Base-by-base conservation (phyloP, 768 basidiomycete genomes). In the Amanita pallidorosea region DNA sequence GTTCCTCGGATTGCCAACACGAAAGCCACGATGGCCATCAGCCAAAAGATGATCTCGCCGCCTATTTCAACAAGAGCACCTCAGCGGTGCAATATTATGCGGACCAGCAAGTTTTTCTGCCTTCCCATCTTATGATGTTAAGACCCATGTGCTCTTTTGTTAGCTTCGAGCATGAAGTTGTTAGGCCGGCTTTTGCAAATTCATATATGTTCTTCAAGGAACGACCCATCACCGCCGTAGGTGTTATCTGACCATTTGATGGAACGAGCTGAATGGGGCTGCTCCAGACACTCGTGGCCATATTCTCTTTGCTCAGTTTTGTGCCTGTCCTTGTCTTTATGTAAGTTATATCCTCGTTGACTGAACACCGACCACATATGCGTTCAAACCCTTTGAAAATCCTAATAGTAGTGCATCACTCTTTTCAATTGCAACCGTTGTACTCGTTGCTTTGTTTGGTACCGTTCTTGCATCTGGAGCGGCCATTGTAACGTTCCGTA, bases 101-200 rank as follows among this genome's bases (percentile, higher is more conserved):
- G 41, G 67, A 68, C 56, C 53, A 62, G 69, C 65, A 59, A 54
- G 58, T 40, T 20, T 29, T 38, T 7, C 43, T 17, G 5, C 13
- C 12, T 29, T 47, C 15, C 6, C 7, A 18, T 11, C 7, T 9
- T 22, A 18, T 36, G 35, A 36, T 22, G 20, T 35, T 22, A 15
- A 27, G 36, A 27, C 35, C 45, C 9, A 38, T 35, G 17, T 4
- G 12, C 9, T 37, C 36, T 40, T 45, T 25, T 23, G 22, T 22
- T 41, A 76, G 74, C 42, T 70, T 76, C 41, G 74, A 76, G 56
- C 61, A 64, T 23, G 57, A 66, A 18, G 74, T 73, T 55, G 74
- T 67, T 5, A 71, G 69, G 17, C 74, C 74, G 27, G 61, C 69
- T 36, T 49, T 73, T 27, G 59, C 48, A 22, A 60, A 61, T 7